Conservation (phyloP, 2,329 filamentous ascomycete species). For the Penicillium aurantiogriseum region DNA sequence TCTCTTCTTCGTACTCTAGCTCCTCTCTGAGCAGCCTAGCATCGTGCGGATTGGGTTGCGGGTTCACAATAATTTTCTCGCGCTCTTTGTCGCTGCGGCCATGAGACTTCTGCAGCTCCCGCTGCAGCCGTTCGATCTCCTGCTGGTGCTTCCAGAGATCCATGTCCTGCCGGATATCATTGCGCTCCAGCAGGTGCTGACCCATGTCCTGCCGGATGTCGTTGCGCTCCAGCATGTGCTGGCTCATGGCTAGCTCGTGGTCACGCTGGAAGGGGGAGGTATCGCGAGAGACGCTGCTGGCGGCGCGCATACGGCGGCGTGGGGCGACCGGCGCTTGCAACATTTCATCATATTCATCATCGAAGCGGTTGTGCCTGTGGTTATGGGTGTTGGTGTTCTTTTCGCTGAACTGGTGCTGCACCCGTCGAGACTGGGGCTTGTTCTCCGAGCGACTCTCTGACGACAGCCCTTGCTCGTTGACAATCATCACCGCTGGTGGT, state of each 20-base stretch:
- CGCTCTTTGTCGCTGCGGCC: slow-evolving; percentile 7
- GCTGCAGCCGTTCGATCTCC: slow-evolving; percentile 38
- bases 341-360: slow-evolving; percentile 26
- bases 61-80: slow-evolving; percentile 3
- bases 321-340: not conserved
- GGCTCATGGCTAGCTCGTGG: slow-evolving; percentile 35
- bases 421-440: slow-evolving; percentile 27
- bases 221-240: slow-evolving; percentile 35
- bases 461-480: slow-evolving; percentile 35
- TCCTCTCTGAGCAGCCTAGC: slow-evolving; percentile 36
- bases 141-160: slow-evolving; percentile 37
- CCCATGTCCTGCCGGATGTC: slow-evolving; percentile 33
- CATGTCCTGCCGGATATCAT: slow-evolving; percentile 35
- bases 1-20: slow-evolving; percentile 46
- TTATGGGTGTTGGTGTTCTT: not conserved
- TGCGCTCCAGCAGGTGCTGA: slow-evolving; percentile 35
- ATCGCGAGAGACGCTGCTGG: slow-evolving; percentile 26
- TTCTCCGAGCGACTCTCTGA: slow-evolving; percentile 29
- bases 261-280: slow-evolving; percentile 33
- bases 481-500: slow-evolving; percentile 30
- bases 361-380: slow-evolving; percentile 18
- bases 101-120: slow-evolving; percentile 31
- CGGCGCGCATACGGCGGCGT: slow-evolving; percentile 22
- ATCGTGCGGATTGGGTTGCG: slow-evolving; percentile 24
- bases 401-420: slow-evolving; percentile 21